Evolutionary conservation across 148 eudicot genomes (phyloP).

Genomic region (Rhododendron williamsianum): DNA sequence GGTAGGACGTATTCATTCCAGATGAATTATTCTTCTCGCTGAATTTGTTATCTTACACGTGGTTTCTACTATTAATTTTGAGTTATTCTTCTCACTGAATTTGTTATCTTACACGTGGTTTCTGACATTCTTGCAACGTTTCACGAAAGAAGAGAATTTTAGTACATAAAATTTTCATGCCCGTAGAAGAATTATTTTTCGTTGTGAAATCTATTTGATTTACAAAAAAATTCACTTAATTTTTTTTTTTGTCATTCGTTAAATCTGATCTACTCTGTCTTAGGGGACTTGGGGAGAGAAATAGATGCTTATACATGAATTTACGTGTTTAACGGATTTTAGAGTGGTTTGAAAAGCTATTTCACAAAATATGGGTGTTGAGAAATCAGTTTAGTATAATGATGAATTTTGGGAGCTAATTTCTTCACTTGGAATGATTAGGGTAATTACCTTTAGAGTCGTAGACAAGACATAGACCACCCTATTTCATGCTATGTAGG

Average conservation of each 20-base stretch:
- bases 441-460: too few relatives aligned
- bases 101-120: background rate
- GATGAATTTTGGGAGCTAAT: too few relatives aligned
- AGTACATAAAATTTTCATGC: background rate
- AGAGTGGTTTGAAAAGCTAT: too few relatives aligned
- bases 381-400: too few relatives aligned
- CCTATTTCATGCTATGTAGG: too few relatives aligned
- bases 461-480: too few relatives aligned
- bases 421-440: too few relatives aligned
- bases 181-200: background rate
- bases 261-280: too few relatives aligned
- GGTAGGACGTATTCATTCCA: background rate
- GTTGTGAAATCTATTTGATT: too few relatives aligned
- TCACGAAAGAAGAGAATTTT: background rate
- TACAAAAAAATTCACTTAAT: background rate
- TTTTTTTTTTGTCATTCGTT: too few relatives aligned
- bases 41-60: background rate
- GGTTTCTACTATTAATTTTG: background rate
- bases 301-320: background rate
- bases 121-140: background rate
- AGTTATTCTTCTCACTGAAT: background rate
- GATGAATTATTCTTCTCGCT: background rate
- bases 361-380: too few relatives aligned
- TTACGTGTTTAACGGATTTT: background rate
- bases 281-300: accelerated